phyloP scores from a whole-genome alignment of 2,329 filamentous ascomycete species.

The Exophiala xenobiotica region DNA sequence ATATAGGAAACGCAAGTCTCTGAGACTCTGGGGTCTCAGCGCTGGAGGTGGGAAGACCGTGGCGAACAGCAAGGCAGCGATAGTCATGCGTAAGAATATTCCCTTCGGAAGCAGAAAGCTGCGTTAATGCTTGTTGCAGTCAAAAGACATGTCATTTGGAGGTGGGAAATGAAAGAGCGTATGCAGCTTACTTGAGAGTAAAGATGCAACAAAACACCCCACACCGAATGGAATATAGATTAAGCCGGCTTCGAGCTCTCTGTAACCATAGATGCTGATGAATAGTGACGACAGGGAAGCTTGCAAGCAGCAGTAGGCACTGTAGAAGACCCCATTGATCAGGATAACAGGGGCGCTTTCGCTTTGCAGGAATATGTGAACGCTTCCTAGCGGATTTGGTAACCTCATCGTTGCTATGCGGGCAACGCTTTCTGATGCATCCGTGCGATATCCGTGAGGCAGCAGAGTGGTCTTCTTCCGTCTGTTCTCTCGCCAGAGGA shows the following conservation, averaged over 20 bases:
- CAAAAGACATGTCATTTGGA: conserved; percentile 9
- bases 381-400: conserved; percentile 25
- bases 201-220: conserved; percentile 15
- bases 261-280: conserved; percentile 24
- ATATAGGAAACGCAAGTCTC: conserved; percentile 40
- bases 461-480: not conserved
- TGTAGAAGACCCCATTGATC: conserved; percentile 22
- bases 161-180: not conserved
- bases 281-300: conserved; percentile 28
- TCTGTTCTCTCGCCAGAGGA: not conserved
- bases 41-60: conserved; percentile 32
- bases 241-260: conserved; percentile 24
- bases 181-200: conserved; percentile 33
- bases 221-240: conserved; percentile 28
- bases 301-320: conserved; percentile 20
- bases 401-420: conserved; percentile 10
- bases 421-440: not conserved
- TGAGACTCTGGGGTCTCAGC: conserved; percentile 27
- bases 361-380: conserved; percentile 4
- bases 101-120: too few species aligned
- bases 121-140: not conserved
- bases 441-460: not conserved
- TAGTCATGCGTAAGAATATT: conserved; percentile 46
- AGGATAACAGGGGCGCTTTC: conserved; percentile 20
- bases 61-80: conserved; percentile 34